A percentile compares a stretch with the other conserved stretches of the same genome.
These are phyloP conservation scores for Thielaviopsis punctulata DNA, from an alignment of 2,329 filamentous ascomycete genomes.

Conservation along the genomic window DNA sequence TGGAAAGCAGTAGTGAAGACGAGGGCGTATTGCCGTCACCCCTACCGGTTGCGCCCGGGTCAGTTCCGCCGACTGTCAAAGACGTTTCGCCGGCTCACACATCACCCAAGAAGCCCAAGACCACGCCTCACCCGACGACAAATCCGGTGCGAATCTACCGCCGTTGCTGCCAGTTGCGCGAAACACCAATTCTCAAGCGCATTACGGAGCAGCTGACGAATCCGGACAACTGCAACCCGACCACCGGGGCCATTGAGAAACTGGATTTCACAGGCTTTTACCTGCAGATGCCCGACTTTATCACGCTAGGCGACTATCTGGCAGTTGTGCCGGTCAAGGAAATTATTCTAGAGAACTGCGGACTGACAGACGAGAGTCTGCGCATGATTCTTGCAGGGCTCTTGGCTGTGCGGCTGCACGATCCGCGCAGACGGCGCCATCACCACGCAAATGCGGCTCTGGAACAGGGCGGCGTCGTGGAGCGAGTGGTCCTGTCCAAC, in stretches of 20 bases:
- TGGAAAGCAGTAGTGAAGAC: slow-evolving; percentile 26
- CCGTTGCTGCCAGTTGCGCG: slow-evolving; percentile 81
- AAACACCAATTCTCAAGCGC: slow-evolving; percentile 81
- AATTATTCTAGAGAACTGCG: slow-evolving; percentile 71
- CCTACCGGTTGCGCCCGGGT: background rate
- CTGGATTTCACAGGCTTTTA: slow-evolving; percentile 74
- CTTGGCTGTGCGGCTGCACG: slow-evolving; percentile 56
- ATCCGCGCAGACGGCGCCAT: slow-evolving; percentile 25
- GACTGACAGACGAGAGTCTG: slow-evolving; percentile 71
- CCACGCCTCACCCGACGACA: slow-evolving; percentile 47
- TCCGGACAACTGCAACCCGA: slow-evolving; percentile 44
- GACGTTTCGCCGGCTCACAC: slow-evolving; percentile 6
- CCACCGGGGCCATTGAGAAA: slow-evolving; percentile 61
- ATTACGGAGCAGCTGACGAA: slow-evolving; percentile 76
- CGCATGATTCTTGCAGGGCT: slow-evolving; percentile 75
- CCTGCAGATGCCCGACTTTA: slow-evolving; percentile 64
- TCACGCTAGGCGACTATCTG: slow-evolving; percentile 83
- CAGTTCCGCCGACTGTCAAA: background rate
- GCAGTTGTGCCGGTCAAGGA: slow-evolving; percentile 84
- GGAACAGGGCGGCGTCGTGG: slow-evolving; percentile 54
- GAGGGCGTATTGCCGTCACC: slow-evolving; percentile 12
- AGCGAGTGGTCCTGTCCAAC: slow-evolving; percentile 76
- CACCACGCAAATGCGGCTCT: slow-evolving; percentile 20
- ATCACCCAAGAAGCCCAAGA: slow-evolving; percentile 31
- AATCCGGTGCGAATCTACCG: slow-evolving; percentile 88